These are phyloP conservation scores for Tolypocladium paradoxum DNA, from an alignment of 2,329 filamentous ascomycete genomes.

Conservation along the genomic window DNA sequence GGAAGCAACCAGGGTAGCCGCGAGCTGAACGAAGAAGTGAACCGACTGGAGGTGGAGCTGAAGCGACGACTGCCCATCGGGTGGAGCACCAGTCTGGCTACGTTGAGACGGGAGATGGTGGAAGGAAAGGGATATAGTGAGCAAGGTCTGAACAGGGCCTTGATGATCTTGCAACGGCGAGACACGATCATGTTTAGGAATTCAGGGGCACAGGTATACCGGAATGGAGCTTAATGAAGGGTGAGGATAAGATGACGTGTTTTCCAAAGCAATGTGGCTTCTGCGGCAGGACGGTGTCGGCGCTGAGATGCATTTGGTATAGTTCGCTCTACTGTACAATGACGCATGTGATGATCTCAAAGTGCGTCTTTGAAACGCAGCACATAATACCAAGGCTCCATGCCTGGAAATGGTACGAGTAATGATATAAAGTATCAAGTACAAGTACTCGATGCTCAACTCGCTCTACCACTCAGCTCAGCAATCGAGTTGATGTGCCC, in stretches of 20 bases:
- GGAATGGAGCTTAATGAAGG: constrained; percentile 50
- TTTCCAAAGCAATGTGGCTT: neutral
- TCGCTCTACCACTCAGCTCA: neutral
- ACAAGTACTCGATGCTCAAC: neutral
- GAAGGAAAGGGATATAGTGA: constrained; percentile 86
- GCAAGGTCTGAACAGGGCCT: constrained; percentile 69
- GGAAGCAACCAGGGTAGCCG: constrained; percentile 74
- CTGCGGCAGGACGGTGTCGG: neutral
- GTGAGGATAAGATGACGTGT: neutral
- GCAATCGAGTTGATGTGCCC: neutral
- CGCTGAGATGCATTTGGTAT: neutral
- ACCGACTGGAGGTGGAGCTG: constrained; percentile 79
- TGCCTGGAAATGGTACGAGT: neutral
- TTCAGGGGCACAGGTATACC: constrained; percentile 63
- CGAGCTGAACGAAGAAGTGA: constrained; percentile 83
- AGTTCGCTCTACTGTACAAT: neutral
- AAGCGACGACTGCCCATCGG: constrained; percentile 82
- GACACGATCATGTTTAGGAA: constrained; percentile 78
- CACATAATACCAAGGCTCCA: too few species aligned
- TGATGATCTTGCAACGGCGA: constrained; percentile 76
- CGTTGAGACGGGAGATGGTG: constrained; percentile 80
- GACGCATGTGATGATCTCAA: neutral
- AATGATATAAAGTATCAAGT: neutral
- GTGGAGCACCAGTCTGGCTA: constrained; percentile 86
- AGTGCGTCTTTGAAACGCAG: neutral